Conservation (phyloP, 2,329 filamentous ascomycete genomes). For the Aspergillus fumigatus region DNA sequence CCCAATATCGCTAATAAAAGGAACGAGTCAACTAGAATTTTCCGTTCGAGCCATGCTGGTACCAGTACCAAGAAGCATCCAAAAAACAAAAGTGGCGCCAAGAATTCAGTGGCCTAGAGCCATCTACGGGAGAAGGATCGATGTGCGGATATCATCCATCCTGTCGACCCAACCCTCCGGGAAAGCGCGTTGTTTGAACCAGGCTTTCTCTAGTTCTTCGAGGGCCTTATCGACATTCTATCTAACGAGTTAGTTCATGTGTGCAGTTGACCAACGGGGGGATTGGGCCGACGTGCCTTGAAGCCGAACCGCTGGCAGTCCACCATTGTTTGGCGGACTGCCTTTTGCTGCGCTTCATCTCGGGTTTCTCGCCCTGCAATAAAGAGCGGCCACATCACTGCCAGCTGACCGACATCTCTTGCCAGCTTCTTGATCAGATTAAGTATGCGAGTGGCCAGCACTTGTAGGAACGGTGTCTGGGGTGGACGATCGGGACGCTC, state of each 20-base stretch:
- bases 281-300: conserved; percentile 15
- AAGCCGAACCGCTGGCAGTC: conserved; percentile 26
- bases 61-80: background rate
- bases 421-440: conserved; percentile 26
- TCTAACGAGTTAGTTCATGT: background rate
- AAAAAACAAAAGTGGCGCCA: background rate
- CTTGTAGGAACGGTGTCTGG: conserved; percentile 22
- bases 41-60: background rate
- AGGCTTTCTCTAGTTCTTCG: conserved; percentile 25
- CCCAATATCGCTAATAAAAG: background rate
- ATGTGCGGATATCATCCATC: conserved; percentile 30
- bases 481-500: conserved; percentile 24
- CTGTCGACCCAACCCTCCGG: conserved; percentile 30
- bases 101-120: background rate
- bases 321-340: conserved; percentile 28
- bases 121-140: conserved; percentile 27
- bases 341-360: conserved; percentile 25
- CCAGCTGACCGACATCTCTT: conserved; percentile 32
- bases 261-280: background rate
- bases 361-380: conserved; percentile 31
- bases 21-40: background rate
- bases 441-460: conserved; percentile 28
- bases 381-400: conserved; percentile 31
- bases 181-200: conserved; percentile 31
- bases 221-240: conserved; percentile 30